Conservation (phyloP, 164 flowering plant genomes). For the Annona squamosa region DNA sequence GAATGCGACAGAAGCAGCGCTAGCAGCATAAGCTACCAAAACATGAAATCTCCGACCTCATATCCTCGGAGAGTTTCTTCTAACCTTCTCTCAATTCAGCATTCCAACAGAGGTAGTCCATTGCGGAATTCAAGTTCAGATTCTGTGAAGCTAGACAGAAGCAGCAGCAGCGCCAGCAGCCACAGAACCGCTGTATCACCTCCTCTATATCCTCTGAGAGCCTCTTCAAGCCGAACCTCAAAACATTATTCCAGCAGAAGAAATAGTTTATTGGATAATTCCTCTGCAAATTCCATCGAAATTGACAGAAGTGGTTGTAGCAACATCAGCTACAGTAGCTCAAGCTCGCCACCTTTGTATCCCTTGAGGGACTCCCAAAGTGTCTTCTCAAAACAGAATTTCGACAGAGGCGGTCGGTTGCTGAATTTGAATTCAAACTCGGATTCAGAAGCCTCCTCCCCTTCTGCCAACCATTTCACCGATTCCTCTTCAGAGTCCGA, state of each 20-base stretch:
- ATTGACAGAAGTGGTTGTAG: constrained; percentile 15
- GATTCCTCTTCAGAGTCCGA: constrained; percentile 31
- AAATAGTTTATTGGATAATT: no score
- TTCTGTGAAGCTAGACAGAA: constrained; percentile 1
- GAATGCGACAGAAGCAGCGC: constrained; percentile 26
- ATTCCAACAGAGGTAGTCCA: constrained; percentile 13
- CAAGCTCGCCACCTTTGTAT: constrained; percentile 29
- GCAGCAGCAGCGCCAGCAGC: no score
- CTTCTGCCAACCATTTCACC: constrained; percentile 18
- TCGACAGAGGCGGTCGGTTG: constrained; percentile 12
- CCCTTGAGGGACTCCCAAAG: constrained; percentile 49
- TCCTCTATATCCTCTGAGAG: no score
- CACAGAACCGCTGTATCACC: no score
- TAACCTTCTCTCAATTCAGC: constrained; percentile 19
- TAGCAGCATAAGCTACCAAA: constrained; percentile 13
- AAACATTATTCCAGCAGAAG: no score
- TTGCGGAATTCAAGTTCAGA: constrained; percentile 9
- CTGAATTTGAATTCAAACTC: constrained; percentile 10
- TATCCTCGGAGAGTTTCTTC: constrained; percentile 53
- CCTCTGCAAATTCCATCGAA: constrained; percentile 11
- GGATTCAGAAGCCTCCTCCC: constrained; percentile 22
- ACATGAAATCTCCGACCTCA: constrained; percentile 27
- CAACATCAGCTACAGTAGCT: constrained; percentile 14
- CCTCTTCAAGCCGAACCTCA: no score
- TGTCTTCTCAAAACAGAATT: constrained; percentile 20